Percentiles rank a stretch among this genome's conserved stretches.
Conservation (phyloP, 2,329 filamentous ascomycete genomes). For the Fusarium sp. region DNA sequence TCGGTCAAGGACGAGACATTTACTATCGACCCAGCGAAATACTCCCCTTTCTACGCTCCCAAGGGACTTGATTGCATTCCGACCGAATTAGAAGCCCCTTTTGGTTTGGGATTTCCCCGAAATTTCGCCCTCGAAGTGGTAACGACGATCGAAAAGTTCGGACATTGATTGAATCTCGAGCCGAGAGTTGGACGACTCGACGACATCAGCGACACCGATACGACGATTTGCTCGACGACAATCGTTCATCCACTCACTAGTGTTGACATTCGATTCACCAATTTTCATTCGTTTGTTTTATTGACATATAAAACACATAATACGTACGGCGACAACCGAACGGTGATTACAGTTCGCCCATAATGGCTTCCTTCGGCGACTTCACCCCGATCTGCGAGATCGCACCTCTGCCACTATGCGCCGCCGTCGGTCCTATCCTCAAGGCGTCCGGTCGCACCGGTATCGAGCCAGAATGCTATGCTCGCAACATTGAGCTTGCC, state of each 20-base stretch:
- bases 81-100: conserved; percentile 16
- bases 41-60: conserved; percentile 18
- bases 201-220: conserved; percentile 17
- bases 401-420: conserved; percentile 88
- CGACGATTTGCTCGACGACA: conserved; percentile 7
- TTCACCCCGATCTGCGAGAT: conserved; percentile 88
- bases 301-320: conserved; percentile 5
- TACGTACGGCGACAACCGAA: conserved; percentile 7
- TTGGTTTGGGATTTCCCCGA: not conserved
- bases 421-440: conserved; percentile 81
- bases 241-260: conserved; percentile 10
- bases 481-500: conserved; percentile 92
- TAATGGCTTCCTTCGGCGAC: conserved; percentile 88
- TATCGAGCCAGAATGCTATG: conserved; percentile 92
- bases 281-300: conserved; percentile 4
- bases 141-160: conserved; percentile 16
- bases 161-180: conserved; percentile 9
- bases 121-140: conserved; percentile 20
- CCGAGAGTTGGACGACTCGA: conserved; percentile 21
- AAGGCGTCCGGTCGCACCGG: conserved; percentile 76
- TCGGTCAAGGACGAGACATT: conserved; percentile 39
- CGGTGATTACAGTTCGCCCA: conserved; percentile 35
- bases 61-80: conserved; percentile 40
- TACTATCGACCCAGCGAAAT: conserved; percentile 14
- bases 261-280: not conserved